These are phyloP conservation scores for Ogataea paraovalis DNA, from an alignment of 805 yeast genomes.

Conservation along the genomic window DNA sequence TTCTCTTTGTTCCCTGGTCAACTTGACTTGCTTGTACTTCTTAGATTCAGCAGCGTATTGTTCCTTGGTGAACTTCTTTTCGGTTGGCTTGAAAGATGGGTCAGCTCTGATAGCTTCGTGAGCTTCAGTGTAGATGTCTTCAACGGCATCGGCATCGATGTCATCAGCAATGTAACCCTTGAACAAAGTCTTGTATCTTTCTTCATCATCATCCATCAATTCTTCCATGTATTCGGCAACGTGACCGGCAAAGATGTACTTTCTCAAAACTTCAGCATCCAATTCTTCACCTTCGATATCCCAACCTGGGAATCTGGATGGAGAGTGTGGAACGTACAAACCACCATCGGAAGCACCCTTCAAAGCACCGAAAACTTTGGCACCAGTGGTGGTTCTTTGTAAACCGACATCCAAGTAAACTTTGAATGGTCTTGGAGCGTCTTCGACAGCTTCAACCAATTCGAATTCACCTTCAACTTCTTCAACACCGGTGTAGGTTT, in stretches of 20 bases:
- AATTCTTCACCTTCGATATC: conserved; percentile 98
- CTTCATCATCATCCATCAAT: conserved; percentile 99
- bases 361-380: conserved; percentile 98
- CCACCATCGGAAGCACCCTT: conserved; percentile 99
- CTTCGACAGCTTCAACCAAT: conserved; percentile 99
- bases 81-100: conserved; percentile 87
- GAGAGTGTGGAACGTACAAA: conserved; percentile 97
- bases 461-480: conserved; percentile 99
- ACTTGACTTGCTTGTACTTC: conserved; percentile 85
- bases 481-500: conserved; percentile 97
- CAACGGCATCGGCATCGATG: conserved; percentile 93
- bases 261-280: conserved; percentile 95
- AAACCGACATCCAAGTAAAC: conserved; percentile 98
- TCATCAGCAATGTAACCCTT: conserved; percentile 95
- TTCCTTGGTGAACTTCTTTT: conserved; percentile 92
- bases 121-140: conserved; percentile 93
- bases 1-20: conserved; percentile 87
- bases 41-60: conserved; percentile 96
- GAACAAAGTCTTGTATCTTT: conserved; percentile 95
- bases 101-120: conserved; percentile 95
- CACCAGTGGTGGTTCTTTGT: conserved; percentile 99
- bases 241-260: conserved; percentile 99
- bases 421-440: conserved; percentile 99
- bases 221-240: conserved; percentile 99
- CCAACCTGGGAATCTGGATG: conserved; percentile 99